A percentile compares a stretch with the other conserved stretches of the same genome.
Evolutionary conservation across 2,329 filamentous ascomycete genomes (phyloP).

Genomic region (Celoporthe dispersa): DNA sequence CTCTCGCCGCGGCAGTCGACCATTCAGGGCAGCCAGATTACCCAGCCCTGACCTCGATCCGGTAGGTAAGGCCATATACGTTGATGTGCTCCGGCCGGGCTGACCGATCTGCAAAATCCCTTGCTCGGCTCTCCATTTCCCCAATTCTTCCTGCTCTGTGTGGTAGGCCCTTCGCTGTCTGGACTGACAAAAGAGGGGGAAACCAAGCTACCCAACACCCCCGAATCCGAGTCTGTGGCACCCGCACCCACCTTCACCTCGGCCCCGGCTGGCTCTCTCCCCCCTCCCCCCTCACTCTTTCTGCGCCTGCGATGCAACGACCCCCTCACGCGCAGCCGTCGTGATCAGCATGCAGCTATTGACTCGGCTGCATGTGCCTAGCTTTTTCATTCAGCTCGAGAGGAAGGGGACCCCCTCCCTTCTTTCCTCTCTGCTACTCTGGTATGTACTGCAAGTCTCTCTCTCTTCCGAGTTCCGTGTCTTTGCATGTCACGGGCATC

Average conservation of each 20-base stretch:
- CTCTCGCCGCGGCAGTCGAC: neutral
- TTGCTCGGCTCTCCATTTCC: neutral
- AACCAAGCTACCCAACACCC: neutral
- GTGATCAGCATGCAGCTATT: neutral
- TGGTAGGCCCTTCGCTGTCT: neutral
- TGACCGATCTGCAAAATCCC: neutral
- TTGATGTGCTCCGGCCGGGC: neutral
- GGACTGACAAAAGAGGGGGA: neutral
- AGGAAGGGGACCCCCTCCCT: neutral
- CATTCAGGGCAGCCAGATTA: neutral
- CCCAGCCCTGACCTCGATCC: neutral
- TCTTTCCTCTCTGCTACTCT: neutral
- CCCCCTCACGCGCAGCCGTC: neutral
- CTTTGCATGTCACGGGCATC: neutral
- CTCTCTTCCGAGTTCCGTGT: neutral
- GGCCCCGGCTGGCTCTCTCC: neutral
- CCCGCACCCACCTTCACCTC: neutral
- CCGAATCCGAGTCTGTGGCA: neutral
- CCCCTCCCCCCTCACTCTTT: neutral
- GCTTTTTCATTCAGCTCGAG: neutral
- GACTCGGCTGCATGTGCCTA: neutral
- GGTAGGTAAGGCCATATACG: constrained; percentile 3
- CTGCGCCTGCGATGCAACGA: neutral
- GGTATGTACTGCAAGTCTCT: no score
- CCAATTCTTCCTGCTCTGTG: neutral